Percentiles rank a stretch among this genome's conserved stretches.
These are phyloP conservation scores for Solanum sejunctum DNA, from an alignment of 257 asterid genomes.

Conservation along the genomic window DNA sequence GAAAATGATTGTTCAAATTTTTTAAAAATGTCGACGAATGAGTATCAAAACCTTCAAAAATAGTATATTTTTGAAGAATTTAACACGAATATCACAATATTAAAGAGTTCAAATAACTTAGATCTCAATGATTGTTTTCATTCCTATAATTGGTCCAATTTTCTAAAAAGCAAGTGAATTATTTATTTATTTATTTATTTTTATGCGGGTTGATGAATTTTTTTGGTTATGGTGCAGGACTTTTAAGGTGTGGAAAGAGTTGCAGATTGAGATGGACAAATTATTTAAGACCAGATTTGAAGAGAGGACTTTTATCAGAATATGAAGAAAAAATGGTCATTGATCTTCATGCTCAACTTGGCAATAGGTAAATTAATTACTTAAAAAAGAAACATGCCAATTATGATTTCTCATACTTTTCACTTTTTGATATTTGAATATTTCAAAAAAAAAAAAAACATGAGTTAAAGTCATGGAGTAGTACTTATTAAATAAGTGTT, in stretches of 20 bases:
- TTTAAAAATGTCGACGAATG: too few relatives aligned
- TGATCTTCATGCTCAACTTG: slow-evolving; percentile 97
- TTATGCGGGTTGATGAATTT: not conserved
- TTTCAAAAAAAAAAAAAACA: not conserved
- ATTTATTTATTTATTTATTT: not conserved
- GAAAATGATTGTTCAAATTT: not conserved
- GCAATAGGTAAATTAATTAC: slow-evolving; percentile 52
- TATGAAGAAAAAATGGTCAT: slow-evolving; percentile 85
- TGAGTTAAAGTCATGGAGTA: not conserved
- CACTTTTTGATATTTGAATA: not conserved
- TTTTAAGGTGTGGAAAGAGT: slow-evolving; percentile 91
- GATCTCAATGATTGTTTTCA: not conserved
- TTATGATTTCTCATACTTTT: not conserved
- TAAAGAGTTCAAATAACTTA: too few relatives aligned
- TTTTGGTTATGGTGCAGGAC: slow-evolving; percentile 27
- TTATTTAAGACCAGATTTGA: slow-evolving; percentile 85
- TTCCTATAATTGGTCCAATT: not conserved
- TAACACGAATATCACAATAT: too few relatives aligned
- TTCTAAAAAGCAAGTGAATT: not conserved
- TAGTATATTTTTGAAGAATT: too few relatives aligned
- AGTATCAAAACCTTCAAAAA: too few relatives aligned
- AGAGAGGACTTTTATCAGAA: slow-evolving; percentile 83
- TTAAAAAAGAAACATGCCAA: not conserved
- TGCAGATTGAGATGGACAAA: slow-evolving; percentile 94
- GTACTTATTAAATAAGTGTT: not conserved